Conservation (phyloP, 2,329 filamentous ascomycete genomes). For the Parastagonospora avenae region DNA sequence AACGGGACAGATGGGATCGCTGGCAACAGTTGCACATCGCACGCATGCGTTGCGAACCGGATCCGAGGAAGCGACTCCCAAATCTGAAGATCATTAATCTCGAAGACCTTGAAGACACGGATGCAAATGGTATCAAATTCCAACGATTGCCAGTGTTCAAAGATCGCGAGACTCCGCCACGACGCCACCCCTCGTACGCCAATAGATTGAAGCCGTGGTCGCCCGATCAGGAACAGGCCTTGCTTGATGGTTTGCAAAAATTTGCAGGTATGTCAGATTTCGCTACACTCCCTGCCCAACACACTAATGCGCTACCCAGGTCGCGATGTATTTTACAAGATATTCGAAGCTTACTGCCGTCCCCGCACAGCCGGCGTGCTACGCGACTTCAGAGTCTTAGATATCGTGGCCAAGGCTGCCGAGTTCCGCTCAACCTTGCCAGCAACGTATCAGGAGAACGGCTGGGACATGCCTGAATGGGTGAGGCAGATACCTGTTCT, state of each 20-base stretch:
- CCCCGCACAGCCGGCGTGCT: conserved; percentile 20
- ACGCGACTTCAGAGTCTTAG: conserved; percentile 34
- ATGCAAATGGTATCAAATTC: conserved; percentile 48
- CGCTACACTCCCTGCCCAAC: too few species aligned
- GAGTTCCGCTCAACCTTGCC: conserved; percentile 24
- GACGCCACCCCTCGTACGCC: conserved; percentile 9
- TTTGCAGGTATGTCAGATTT: conserved; percentile 23
- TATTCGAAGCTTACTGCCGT: conserved; percentile 35
- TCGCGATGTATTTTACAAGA: conserved; percentile 30
- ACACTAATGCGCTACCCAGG: conserved; percentile 15
- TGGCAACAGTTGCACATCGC: conserved; percentile 38
- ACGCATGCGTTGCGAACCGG: conserved; percentile 33
- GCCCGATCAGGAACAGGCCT: conserved; percentile 32
- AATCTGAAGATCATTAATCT: conserved; percentile 15
- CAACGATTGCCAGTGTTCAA: conserved; percentile 47
- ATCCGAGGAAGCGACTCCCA: conserved; percentile 8
- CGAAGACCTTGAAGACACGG: conserved; percentile 32
- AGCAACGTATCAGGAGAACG: conserved; percentile 17
- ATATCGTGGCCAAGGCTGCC: conserved; percentile 32
- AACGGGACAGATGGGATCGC: conserved; percentile 15
- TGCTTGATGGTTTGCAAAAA: conserved; percentile 37
- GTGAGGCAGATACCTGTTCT: conserved; percentile 32
- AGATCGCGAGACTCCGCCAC: conserved; percentile 31
- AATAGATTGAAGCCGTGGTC: conserved; percentile 36
- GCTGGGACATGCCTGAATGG: conserved; percentile 32